A percentile compares a stretch with the other conserved stretches of the same genome.
Evolutionary conservation across 768 basidiomycete genomes (phyloP).

Genomic region (Russula virescens): DNA sequence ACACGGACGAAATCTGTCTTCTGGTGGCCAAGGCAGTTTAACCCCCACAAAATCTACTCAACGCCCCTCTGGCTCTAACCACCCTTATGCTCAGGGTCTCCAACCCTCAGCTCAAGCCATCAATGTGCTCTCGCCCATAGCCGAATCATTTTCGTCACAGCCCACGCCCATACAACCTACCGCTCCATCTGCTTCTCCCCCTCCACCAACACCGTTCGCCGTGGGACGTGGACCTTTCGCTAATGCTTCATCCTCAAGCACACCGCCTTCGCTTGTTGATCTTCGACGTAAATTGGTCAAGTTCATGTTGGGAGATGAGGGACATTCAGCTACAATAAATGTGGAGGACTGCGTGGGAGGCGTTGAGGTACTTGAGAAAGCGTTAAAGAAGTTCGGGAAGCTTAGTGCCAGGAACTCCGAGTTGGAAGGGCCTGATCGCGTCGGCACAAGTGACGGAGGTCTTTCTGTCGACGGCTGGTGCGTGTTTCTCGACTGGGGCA

Average conservation of each 20-base stretch:
- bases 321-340: conserved; percentile 67
- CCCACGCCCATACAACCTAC: conserved; percentile 34
- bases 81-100: conserved; percentile 57
- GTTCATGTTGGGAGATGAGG: conserved; percentile 80
- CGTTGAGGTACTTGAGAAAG: conserved; percentile 81
- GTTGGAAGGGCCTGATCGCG: conserved; percentile 42
- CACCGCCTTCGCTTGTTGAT: conserved; percentile 62
- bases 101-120: conserved; percentile 37
- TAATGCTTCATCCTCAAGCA: conserved; percentile 38
- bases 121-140: conserved; percentile 62
- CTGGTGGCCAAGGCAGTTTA: conserved; percentile 29
- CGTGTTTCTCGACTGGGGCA: conserved; percentile 62
- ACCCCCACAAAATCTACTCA: conserved; percentile 34
- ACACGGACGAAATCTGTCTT: conserved; percentile 52
- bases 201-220: conserved; percentile 35
- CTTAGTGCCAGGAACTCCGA: conserved; percentile 41
- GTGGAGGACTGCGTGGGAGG: conserved; percentile 76
- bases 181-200: conserved; percentile 39
- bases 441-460: conserved; percentile 67
- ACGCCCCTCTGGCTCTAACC: conserved; percentile 36
- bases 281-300: conserved; percentile 81
- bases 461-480: conserved; percentile 88
- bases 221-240: conserved; percentile 60
- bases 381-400: conserved; percentile 86
- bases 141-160: conserved; percentile 51